phyloP scores from a whole-genome alignment of 192 early-diverging fungal genomes.

The Geosiphon pyriformis region DNA sequence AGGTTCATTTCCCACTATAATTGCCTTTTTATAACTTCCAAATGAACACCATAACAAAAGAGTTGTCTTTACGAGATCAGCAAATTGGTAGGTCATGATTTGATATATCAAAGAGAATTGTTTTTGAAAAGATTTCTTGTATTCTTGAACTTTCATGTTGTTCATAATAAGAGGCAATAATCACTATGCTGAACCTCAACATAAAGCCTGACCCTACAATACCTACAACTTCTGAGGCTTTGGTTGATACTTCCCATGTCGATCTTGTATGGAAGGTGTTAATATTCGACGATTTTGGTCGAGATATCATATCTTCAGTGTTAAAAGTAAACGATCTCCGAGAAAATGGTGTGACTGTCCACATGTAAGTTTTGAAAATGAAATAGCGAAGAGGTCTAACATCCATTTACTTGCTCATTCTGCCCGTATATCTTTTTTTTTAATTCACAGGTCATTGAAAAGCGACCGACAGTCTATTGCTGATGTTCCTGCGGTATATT shows the following conservation, averaged over 20 bases:
- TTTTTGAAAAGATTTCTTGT: neutral
- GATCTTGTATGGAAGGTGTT: constrained; percentile 95
- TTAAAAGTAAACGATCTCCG: constrained; percentile 93
- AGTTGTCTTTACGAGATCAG: constrained; percentile 49
- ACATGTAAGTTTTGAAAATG: constrained; percentile 63
- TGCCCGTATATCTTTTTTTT: no score
- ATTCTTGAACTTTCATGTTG: constrained; percentile 24
- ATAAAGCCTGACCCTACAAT: constrained; percentile 35
- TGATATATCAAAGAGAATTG: neutral
- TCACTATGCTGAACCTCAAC: constrained; percentile 86
- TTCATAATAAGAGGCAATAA: constrained; percentile 81
- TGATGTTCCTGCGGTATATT: constrained; percentile 97
- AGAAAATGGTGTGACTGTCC: constrained; percentile 93
- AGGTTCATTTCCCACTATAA: no score
- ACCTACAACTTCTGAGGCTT: constrained; percentile 29
- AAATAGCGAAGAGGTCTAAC: neutral
- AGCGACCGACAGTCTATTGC: constrained; percentile 82
- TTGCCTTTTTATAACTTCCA: no score
- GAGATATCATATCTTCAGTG: constrained; percentile 95
- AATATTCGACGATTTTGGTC: constrained; percentile 88
- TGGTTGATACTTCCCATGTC: constrained; percentile 25
- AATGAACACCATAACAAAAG: constrained; percentile 20
- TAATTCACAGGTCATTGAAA: constrained; percentile 61
- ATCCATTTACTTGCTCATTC: neutral
- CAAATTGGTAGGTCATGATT: constrained; percentile 54